Conservation (phyloP, 2,329 filamentous ascomycete genomes). For the Fulvia fulva region DNA sequence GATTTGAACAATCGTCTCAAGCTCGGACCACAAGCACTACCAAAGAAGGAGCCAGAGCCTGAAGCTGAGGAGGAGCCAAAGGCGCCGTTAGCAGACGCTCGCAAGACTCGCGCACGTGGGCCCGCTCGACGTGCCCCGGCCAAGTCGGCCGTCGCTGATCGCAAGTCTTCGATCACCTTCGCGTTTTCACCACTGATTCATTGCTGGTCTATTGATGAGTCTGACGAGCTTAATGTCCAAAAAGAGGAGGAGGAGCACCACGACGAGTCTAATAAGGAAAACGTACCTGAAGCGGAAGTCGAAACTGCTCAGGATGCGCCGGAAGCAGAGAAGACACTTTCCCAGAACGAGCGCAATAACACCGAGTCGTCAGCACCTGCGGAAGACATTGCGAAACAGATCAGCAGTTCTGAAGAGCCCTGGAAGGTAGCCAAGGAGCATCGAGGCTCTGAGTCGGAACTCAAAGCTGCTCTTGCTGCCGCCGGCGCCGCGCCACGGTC, state of each 20-base stretch:
- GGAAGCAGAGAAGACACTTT: slow-evolving; percentile 24
- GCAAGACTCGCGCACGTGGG: slow-evolving; percentile 85
- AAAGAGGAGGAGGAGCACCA: slow-evolving; percentile 14
- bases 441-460: slow-evolving; percentile 15
- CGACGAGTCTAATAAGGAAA: background rate
- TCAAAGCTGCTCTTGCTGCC: slow-evolving; percentile 22
- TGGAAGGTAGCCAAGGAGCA: slow-evolving; percentile 13
- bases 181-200: slow-evolving; percentile 39
- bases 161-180: slow-evolving; percentile 45
- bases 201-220: slow-evolving; percentile 43
- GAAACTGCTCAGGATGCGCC: slow-evolving; percentile 8
- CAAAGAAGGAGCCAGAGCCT: slow-evolving; percentile 64
- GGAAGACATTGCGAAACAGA: slow-evolving; percentile 9
- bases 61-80: slow-evolving; percentile 65
- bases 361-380: slow-evolving; percentile 24
- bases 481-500: slow-evolving; percentile 22
- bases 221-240: slow-evolving; percentile 37
- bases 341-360: slow-evolving; percentile 25
- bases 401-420: slow-evolving; percentile 19
- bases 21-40: slow-evolving; percentile 69
- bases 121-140: slow-evolving; percentile 71
- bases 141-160: slow-evolving; percentile 52
- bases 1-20: slow-evolving; percentile 88
- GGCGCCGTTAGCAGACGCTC: slow-evolving; percentile 77
- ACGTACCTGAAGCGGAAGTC: slow-evolving; percentile 4